A percentile compares a stretch with the other conserved stretches of the same genome.
These are phyloP conservation scores for Heterobasidion parviporum DNA, from an alignment of 1,284 basidiomycete species.

Conservation along the genomic window DNA sequence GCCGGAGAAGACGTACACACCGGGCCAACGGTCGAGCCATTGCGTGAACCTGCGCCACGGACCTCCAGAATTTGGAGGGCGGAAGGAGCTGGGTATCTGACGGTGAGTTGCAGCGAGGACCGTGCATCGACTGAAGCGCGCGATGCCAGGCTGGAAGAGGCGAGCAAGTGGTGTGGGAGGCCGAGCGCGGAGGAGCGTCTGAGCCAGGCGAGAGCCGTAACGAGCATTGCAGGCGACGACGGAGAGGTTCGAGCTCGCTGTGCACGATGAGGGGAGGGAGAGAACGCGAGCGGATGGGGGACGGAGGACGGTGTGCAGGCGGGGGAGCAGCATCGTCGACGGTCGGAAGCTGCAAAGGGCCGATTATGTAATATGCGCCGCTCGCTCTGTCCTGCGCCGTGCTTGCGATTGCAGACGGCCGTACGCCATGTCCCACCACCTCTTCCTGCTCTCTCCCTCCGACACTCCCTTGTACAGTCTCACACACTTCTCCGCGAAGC, in stretches of 20 bases:
- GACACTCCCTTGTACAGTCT: constrained; percentile 77
- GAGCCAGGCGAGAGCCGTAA: background rate
- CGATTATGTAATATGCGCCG: no score
- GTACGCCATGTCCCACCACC: constrained; percentile 67
- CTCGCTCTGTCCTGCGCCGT: no score
- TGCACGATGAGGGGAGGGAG: no score
- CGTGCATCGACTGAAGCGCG: constrained; percentile 4
- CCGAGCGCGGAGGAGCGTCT: background rate
- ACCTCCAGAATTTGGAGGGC: background rate
- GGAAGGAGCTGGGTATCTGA: constrained; percentile 3
- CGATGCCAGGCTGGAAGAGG: background rate
- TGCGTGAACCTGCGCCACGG: constrained; percentile 15
- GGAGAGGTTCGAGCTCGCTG: background rate
- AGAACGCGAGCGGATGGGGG: no score
- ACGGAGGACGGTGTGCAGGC: no score
- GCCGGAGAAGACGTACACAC: constrained; percentile 30
- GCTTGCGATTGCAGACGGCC: no score
- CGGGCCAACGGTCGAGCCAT: constrained; percentile 28
- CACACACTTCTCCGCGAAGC: constrained; percentile 71
- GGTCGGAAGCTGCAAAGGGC: no score
- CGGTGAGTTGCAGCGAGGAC: constrained; percentile 8
- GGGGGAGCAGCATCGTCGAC: no score
- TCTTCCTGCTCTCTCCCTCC: constrained; percentile 74
- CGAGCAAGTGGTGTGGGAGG: background rate
- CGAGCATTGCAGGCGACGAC: background rate